Conservation (phyloP, 2,329 filamentous ascomycete species). For the Neofusicoccum sp. region DNA sequence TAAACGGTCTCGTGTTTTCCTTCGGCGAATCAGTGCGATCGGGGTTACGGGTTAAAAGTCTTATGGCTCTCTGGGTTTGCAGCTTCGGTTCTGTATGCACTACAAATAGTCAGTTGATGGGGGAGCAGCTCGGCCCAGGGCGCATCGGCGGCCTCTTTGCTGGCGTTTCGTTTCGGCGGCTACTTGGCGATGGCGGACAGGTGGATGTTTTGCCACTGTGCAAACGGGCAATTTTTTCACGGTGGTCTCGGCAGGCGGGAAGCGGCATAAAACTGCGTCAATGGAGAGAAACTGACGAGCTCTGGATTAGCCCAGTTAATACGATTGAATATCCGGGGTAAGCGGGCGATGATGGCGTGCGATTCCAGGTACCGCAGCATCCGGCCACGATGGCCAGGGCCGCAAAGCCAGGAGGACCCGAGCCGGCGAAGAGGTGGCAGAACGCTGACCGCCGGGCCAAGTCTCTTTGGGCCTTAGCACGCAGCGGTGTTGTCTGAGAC, state of each 20-base stretch:
- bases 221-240: not conserved
- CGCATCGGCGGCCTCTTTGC: constrained; percentile 13
- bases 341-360: constrained; percentile 5
- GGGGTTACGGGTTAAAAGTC: constrained; percentile 18
- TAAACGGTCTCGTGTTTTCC: constrained; percentile 16
- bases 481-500: not conserved
- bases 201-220: not conserved
- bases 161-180: constrained; percentile 10
- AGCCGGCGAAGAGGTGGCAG: not conserved
- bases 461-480: not conserved
- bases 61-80: constrained; percentile 5
- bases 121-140: not conserved
- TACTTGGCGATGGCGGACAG: not conserved
- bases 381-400: not conserved
- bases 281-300: not conserved
- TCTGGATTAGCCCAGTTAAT: constrained; percentile 12
- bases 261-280: not conserved
- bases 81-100: constrained; percentile 14
- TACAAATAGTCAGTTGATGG: not conserved
- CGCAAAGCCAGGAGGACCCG: not conserved
- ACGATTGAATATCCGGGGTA: constrained; percentile 8
- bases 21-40: constrained; percentile 13
- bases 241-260: not conserved
- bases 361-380: not conserved
- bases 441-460: not conserved